Evolutionary conservation across 176 grass and related monocot genomes (phyloP).

Genomic region (Miscanthus lutarioriparius): DNA sequence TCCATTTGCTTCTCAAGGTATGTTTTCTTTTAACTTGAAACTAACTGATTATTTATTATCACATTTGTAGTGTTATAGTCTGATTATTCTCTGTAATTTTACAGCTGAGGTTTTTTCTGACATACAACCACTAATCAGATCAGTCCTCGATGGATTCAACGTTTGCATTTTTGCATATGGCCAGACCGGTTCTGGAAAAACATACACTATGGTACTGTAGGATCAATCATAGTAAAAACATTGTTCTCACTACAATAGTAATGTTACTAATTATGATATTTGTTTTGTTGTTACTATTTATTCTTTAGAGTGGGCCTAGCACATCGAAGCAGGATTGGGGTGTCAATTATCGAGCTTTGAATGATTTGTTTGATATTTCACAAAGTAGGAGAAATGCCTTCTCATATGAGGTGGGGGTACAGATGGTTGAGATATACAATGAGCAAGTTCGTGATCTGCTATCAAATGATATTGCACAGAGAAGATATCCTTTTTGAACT

Average conservation of each 20-base stretch:
- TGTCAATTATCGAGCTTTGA: conserved; percentile 93
- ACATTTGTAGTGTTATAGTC: neutral
- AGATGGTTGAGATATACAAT: conserved; percentile 99
- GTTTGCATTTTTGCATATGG: conserved; percentile 99
- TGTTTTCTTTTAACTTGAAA: neutral
- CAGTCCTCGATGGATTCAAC: conserved; percentile 92
- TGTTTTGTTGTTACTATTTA: conserved; percentile 27
- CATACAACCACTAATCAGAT: conserved; percentile 83
- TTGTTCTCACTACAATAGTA: neutral
- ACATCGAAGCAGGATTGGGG: conserved; percentile 90
- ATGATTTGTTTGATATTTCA: conserved; percentile 96
- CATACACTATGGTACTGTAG: conserved; percentile 83
- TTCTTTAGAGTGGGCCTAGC: conserved; percentile 77
- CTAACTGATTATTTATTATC: neutral
- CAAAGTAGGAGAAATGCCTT: conserved; percentile 76
- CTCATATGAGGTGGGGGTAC: conserved; percentile 87
- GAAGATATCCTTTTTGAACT: conserved; percentile 83
- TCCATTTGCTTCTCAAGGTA: conserved; percentile 78
- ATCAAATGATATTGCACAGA: conserved; percentile 78
- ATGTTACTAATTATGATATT: neutral
- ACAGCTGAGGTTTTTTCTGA: conserved; percentile 91
- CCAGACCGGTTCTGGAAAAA: conserved; percentile 97
- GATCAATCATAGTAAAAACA: neutral
- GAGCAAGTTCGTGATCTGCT: conserved; percentile 98
- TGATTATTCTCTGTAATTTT: conserved; percentile 11